Base-by-base conservation (phyloP, 441 rosid genomes). In the Adansonia grandidieri region DNA sequence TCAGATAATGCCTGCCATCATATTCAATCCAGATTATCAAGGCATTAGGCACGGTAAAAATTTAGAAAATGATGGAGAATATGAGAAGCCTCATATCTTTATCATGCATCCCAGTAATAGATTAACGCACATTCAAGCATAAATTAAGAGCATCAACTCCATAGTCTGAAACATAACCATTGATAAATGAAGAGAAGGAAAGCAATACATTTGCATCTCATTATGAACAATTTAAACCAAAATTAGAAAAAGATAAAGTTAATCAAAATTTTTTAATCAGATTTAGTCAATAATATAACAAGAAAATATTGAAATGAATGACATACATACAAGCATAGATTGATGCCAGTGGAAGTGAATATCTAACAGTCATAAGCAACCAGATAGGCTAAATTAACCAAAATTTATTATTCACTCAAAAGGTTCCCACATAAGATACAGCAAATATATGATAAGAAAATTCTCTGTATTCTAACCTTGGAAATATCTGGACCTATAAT, bases 1-100 rank as follows among this genome's bases (percentile, higher is more conserved):
- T 89, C 97, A 68, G 99, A 96, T 42, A 96, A 87, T 76, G 91
- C 99, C 99, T 96, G 94, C 84, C 88, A 82, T 79, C 71, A 78
- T 47, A 66, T 68, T 69, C 75, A 76, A 77, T 47, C 77, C 73
- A 40, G 68, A 28, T 71, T 70, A 53, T 71, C 24, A 11, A 56
- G 37, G 40, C 57, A 75, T 51, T 53, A 65, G 48, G 45, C 48
- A 20, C 64, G 22, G 9, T 40, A 65, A 51, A 44, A 62, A 74
- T 73, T 11, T 57, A 17, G 45, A 19, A 15, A 40, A 60, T 45
- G 37, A 19, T 15, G 61, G 50, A 73, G 51, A 80, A 68, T 40
- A 11, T 24, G 48, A 74, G 54, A 22, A 58, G 65, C 50, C 44
- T 70, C 28, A 50, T 42, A 63, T 32, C 1, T 2, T 53, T 45